These are phyloP conservation scores for Alternaria infectoria DNA, from an alignment of 2,329 filamentous ascomycete species.

Conservation along the genomic window DNA sequence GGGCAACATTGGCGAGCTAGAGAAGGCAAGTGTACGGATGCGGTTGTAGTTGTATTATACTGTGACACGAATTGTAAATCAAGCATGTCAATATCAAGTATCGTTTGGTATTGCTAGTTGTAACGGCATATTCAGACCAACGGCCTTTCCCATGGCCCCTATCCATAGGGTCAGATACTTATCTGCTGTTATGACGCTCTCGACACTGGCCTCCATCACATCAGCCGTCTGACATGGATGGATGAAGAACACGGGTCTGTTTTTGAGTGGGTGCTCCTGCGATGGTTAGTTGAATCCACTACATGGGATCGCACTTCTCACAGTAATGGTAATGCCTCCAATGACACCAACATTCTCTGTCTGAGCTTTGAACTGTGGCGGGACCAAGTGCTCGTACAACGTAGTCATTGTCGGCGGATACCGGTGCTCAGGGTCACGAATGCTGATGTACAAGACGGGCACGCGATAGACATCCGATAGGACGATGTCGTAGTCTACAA, in stretches of 20 bases:
- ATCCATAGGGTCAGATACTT: conserved; percentile 88
- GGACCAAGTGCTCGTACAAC: conserved; percentile 48
- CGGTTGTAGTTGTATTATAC: conserved; percentile 39
- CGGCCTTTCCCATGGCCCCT: conserved; percentile 80
- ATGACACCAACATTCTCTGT: conserved; percentile 46
- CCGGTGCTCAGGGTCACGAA: conserved; percentile 35
- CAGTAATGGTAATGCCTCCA: conserved; percentile 48
- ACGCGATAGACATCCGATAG: conserved; percentile 54
- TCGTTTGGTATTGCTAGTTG: conserved; percentile 56
- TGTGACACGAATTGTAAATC: conserved; percentile 25
- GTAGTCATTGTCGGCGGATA: conserved; percentile 41
- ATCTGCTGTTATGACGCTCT: conserved; percentile 51
- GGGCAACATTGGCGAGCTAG: conserved; percentile 85
- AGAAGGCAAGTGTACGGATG: conserved; percentile 64
- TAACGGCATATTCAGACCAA: conserved; percentile 78
- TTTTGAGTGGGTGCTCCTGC: conserved; percentile 82
- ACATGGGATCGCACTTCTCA: conserved; percentile 18
- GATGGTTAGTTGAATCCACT: background rate
- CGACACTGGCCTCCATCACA: conserved; percentile 67
- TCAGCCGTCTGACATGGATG: conserved; percentile 91
- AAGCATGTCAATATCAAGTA: conserved; percentile 15
- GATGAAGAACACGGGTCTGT: conserved; percentile 82
- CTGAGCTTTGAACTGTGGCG: conserved; percentile 38
- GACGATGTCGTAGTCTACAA: conserved; percentile 50
- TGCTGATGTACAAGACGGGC: conserved; percentile 52